Conservation (phyloP, 257 asterid genomes). For the Scutellaria minor region DNA sequence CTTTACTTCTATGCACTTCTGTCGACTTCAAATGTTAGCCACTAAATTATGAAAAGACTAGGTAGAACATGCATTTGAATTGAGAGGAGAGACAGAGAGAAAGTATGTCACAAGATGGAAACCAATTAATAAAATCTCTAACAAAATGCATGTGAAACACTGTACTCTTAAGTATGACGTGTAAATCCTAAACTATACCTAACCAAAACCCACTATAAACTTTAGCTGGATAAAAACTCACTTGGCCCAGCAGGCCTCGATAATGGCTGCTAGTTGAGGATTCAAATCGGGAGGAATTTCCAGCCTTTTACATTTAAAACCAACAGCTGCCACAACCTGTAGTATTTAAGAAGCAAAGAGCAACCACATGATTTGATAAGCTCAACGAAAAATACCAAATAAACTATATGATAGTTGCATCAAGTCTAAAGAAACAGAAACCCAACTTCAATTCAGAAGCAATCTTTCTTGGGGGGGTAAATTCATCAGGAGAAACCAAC, state of each 20-base stretch:
- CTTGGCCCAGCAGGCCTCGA: constrained; percentile 91
- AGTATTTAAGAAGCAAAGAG: constrained; percentile 29
- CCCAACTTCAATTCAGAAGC: background rate
- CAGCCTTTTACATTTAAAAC: constrained; percentile 77
- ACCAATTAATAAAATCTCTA: constrained; percentile 22
- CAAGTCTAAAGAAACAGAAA: too few relatives aligned
- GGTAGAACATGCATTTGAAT: background rate
- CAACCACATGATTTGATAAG: constrained; percentile 15
- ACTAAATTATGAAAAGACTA: background rate
- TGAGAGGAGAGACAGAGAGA: background rate
- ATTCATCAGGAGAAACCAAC: background rate
- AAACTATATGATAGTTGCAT: background rate
- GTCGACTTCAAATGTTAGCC: too few relatives aligned
- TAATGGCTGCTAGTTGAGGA: constrained; percentile 76
- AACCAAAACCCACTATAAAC: constrained; percentile 28
- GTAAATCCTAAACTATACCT: background rate
- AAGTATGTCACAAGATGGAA: constrained; percentile 1
- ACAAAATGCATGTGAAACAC: constrained; percentile 13
- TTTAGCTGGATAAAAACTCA: constrained; percentile 48
- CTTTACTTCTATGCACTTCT: too few relatives aligned
- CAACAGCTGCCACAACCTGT: constrained; percentile 98
- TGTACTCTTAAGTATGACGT: background rate
- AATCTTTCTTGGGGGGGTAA: background rate
- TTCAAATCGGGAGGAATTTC: constrained; percentile 77
- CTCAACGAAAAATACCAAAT: constrained; percentile 22